Evolutionary conservation across 768 basidiomycete genomes (phyloP), one percentile per base, ranked within the genome.

Genomic region (Mrakia gelida): DNA sequence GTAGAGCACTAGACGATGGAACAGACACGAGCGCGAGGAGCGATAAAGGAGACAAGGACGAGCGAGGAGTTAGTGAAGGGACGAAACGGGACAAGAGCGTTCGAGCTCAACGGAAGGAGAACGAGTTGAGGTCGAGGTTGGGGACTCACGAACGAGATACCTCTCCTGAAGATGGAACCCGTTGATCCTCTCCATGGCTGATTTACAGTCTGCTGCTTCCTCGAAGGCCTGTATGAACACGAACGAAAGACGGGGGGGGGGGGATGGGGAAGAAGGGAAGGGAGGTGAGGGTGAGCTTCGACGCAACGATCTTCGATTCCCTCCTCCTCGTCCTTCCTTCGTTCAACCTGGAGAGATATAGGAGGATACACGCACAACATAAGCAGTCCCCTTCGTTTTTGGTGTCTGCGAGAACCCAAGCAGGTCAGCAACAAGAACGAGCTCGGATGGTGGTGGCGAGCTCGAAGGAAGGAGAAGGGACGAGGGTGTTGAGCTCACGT

Each of bases 341-440:
- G 30, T 34, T 18, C 49, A 45, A 13, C 45, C 49, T n/a, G 65
- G 11, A n/a, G 45, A 45, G 45, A 21, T 3, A 10, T 67, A 59
- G 21, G 49, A 26, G 21, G 34, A 15, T 15, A 13, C n/a, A 78
- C 77, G 15, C 21, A 78, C 77, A 26, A 79, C 78, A 71, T 79
- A 79, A 34, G 78, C 78, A 9, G 78, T 75, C 26, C 78, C 78
- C 45, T 79, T 79, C 41, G 78, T 79, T 67, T 79, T 79, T 43
- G 78, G 74, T 18, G 63, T 52, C 73, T 78, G 65, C 7, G 54
- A 32, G n/a, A n/a, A n/a, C n/a, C n/a, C n/a, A n/a, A n/a, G n/a
- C n/a, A n/a, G n/a, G n/a, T n/a, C n/a, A n/a, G n/a, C n/a, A n/a
- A n/a, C n/a, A n/a, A n/a, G n/a, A n/a, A n/a, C n/a, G n/a, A n/a